Evolutionary conservation across 2,329 filamentous ascomycete genomes (phyloP).

Genomic region (Ophiocordyceps camponoti-floridani): DNA sequence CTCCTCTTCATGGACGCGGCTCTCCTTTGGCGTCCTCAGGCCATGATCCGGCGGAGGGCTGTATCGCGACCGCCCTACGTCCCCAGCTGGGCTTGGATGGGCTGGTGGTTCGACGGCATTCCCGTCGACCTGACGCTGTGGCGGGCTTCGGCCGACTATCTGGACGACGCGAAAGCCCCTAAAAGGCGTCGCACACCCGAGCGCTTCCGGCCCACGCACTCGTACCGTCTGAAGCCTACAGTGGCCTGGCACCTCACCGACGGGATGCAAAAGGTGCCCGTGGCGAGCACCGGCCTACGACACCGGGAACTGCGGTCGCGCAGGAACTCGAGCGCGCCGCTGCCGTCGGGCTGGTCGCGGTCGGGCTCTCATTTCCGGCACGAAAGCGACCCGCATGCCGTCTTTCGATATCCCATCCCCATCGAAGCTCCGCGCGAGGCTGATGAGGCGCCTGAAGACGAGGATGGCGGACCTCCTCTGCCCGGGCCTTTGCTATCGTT

Average conservation of each 20-base stretch:
- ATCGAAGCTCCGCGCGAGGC: conserved; percentile 13
- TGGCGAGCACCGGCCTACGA: conserved; percentile 19
- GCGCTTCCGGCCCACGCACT: conserved; percentile 17
- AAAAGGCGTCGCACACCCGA: conserved; percentile 14
- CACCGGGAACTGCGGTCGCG: conserved; percentile 20
- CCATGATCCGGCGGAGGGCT: conserved; percentile 20
- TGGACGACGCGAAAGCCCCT: conserved; percentile 16
- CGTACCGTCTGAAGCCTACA: conserved; percentile 19
- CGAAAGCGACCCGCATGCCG: conserved; percentile 18
- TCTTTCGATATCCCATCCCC: conserved; percentile 24
- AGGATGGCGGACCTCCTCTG: conserved; percentile 11
- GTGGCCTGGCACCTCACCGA: conserved; percentile 23
- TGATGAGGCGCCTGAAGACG: conserved; percentile 11
- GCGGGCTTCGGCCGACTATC: conserved; percentile 24
- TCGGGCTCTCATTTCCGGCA: conserved; percentile 19
- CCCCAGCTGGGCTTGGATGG: conserved; percentile 29
- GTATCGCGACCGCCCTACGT: conserved; percentile 18
- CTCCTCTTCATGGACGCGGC: conserved; percentile 26
- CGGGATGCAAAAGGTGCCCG: conserved; percentile 13
- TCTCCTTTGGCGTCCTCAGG: conserved; percentile 24
- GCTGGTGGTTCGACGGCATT: conserved; percentile 27
- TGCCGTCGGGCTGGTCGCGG: conserved; percentile 22
- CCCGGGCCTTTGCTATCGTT: conserved; percentile 23
- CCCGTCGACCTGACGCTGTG: conserved; percentile 23
- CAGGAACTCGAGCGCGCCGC: conserved; percentile 9